These are phyloP conservation scores for Albugo laibachii DNA, from an alignment of 352 stramenopile species.

Conservation along the genomic window DNA sequence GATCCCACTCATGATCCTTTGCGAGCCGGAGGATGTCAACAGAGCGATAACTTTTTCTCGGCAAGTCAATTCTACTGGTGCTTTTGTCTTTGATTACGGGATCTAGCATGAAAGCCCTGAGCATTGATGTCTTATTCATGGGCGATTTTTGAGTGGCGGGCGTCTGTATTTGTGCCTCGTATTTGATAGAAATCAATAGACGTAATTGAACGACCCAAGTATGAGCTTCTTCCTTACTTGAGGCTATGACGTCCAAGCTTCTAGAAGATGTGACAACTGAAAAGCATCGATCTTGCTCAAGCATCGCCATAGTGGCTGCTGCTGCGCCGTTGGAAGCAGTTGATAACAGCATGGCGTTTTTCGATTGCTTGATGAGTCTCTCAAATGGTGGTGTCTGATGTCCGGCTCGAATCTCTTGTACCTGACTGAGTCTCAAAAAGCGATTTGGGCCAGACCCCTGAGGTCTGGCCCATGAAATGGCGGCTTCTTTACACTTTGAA, in stretches of 20 bases:
- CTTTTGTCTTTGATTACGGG: too few species aligned
- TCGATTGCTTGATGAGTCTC: constrained; percentile 16
- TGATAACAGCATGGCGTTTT: constrained; percentile 18
- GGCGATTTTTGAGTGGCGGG: too few species aligned
- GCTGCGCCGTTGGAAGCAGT: constrained; percentile 11
- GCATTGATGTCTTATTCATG: too few species aligned
- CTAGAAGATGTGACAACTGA: constrained; percentile 36
- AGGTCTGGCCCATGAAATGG: constrained; percentile 51
- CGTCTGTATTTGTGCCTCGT: too few species aligned
- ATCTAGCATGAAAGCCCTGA: too few species aligned
- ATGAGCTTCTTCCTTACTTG: constrained; percentile 55
- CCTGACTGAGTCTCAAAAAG: constrained; percentile 19
- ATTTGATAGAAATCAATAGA: background rate
- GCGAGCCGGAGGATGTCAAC: constrained; percentile 31
- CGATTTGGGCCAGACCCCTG: constrained; percentile 1
- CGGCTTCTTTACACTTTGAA: constrained; percentile 6
- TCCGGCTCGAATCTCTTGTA: constrained; percentile 37
- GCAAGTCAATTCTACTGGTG: too few species aligned
- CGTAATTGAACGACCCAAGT: constrained; percentile 33
- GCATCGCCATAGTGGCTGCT: too few species aligned
- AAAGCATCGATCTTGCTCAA: constrained; percentile 18
- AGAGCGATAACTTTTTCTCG: too few species aligned
- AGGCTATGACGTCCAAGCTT: constrained; percentile 48
- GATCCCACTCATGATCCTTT: constrained; percentile 16
- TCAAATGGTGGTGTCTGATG: constrained; percentile 40